Evolutionary conservation across 805 yeast genomes (phyloP), one percentile per base, ranked within the genome.

Genomic region (Lachancea quebecensis): DNA sequence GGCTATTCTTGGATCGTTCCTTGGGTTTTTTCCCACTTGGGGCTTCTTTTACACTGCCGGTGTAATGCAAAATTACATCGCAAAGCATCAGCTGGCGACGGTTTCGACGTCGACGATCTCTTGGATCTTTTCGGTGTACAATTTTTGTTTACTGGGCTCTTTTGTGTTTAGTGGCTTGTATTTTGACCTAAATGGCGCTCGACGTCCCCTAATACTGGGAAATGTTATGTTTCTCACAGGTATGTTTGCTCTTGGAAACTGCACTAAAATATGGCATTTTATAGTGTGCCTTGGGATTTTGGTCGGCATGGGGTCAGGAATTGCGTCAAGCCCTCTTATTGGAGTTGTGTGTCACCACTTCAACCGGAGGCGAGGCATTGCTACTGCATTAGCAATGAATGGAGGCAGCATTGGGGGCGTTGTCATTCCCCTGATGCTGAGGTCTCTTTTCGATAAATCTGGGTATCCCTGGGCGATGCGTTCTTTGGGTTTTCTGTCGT

Each of bases 321-420:
- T 77, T 36, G 66, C 80, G 2, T 70, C 77, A 56, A 74, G 77
- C 8, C 85, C 86, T 0, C 57, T 73, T 21, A 59, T 79, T 2
- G 75, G 81, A 2, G 78, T 73, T 10, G 62, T 79, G 5, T 73
- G 81, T 35, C 89, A 83, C 52, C 82, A 82, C 77, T 83, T 82
- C 53, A 58, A 65, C 46, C 65, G 62, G 18, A 74, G 71, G 46
- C 68, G 86, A 48, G 87, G 82, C 0, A 57, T 71, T 44, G 85
- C 82, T 5, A 66, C 79, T 31, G 85, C 87, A 0, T 51, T 80
- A 2, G 81, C 82, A 3, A 77, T 82, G 45, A 63, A 78, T 9
- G 88, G 87, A 2, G 85, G 85, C 1, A 77, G 84, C 3, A 60
- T 79, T 6, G 88, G 87, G 1, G 89, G 88, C 3, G 68, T 80